These are phyloP conservation scores for Acmispon strigosus DNA, from an alignment of 306 rosid genomes.

Conservation along the genomic window DNA sequence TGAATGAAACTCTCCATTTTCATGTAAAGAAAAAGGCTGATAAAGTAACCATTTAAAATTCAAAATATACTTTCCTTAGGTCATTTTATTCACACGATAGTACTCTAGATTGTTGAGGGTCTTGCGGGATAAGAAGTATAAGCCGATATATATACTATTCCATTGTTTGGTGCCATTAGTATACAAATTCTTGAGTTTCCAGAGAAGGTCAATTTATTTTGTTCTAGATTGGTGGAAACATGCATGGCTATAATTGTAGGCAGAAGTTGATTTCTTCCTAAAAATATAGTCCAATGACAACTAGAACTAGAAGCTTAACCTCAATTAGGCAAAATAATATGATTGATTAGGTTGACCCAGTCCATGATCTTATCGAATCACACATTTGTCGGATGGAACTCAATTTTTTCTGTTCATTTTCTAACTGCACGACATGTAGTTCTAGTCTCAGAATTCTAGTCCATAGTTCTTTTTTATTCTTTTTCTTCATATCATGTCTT, in stretches of 20 bases:
- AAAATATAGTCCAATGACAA: neutral
- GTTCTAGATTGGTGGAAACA: constrained; percentile 5
- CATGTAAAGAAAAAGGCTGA: neutral
- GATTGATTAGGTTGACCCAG: neutral
- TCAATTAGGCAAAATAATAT: neutral
- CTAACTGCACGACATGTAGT: too few species aligned
- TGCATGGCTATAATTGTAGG: neutral
- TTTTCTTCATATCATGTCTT: too few species aligned
- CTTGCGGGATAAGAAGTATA: neutral
- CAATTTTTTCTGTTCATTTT: too few species aligned
- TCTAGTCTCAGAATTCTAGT: too few species aligned
- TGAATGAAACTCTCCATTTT: too few species aligned
- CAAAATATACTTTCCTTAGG: neutral
- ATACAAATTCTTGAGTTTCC: neutral
- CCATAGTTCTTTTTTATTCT: too few species aligned
- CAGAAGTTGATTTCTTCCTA: neutral
- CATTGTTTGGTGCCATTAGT: neutral
- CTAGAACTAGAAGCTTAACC: neutral
- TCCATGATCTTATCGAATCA: neutral
- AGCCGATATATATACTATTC: neutral
- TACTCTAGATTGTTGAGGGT: neutral
- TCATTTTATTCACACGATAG: neutral
- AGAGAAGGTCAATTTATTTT: constrained; percentile 7
- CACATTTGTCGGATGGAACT: neutral
- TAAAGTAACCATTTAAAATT: neutral